These are phyloP conservation scores for Puccinia triticina DNA, from an alignment of 1,284 basidiomycete genomes.

Conservation along the genomic window DNA sequence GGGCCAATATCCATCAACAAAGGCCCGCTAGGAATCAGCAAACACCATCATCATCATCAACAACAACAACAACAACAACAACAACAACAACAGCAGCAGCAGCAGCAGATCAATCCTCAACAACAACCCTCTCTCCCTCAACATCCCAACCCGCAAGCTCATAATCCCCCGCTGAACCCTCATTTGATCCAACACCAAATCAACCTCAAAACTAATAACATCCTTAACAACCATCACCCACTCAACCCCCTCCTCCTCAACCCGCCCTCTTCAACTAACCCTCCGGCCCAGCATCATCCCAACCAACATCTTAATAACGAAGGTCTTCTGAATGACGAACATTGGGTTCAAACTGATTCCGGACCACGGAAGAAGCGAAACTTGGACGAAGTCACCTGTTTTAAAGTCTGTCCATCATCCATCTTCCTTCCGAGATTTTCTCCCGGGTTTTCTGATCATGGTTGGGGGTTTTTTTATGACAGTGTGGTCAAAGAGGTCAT, in stretches of 20 bases:
- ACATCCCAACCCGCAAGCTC: background rate
- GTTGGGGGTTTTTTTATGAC: background rate
- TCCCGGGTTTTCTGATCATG: background rate
- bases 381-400: conserved; percentile 82
- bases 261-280: background rate
- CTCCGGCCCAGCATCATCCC: background rate
- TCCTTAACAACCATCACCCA: conserved; percentile 19
- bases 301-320: background rate
- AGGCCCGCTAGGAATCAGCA: background rate
- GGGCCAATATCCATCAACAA: background rate
- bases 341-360: conserved; percentile 52
- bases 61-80: background rate
- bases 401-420: conserved; percentile 68
- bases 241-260: background rate
- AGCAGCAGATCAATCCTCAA: background rate
- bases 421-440: background rate
- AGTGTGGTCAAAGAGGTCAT: conserved; percentile 88
- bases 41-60: conserved; percentile 5
- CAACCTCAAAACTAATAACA: conserved; percentile 18
- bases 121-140: background rate
- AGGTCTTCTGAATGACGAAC: conserved; percentile 53
- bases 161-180: conserved; percentile 20
- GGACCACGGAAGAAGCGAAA: conserved; percentile 67
- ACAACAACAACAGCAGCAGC: background rate
- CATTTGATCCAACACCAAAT: conserved; percentile 31